Base-by-base conservation (phyloP, 1,284 basidiomycete species). In the Dichomitus squalens region DNA sequence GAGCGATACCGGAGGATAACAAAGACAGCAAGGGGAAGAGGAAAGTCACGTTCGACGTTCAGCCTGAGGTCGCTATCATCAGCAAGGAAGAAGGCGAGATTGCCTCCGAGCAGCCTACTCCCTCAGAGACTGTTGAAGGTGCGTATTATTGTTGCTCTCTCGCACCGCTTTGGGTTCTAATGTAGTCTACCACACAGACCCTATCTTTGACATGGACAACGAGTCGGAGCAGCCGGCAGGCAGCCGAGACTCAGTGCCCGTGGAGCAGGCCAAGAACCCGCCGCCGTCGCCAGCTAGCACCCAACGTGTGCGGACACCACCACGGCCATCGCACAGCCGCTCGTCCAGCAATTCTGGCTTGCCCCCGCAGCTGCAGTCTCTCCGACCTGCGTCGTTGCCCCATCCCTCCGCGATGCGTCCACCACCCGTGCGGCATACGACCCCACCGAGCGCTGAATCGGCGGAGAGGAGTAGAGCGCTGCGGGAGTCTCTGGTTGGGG, bases 1-100 rank as follows among this genome's bases (percentile, higher is more conserved):
- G 34, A 3, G 44, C 44, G 27, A 21, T 38, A 18, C 41, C 39
- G 9, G 53, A 46, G 20, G 52, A 61, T 38, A 41, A 49, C 8
- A 61, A 64, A 40, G 60, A 66, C n/a, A 40, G 56, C 31, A 88
- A 84, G 67, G 80, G 78, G 36, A 87, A 84, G 67, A 76, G 85
- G 55, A 88, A 85, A 68, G 88, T 92, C 20, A 90, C 87, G 8
- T 92, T 92, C 64, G 82, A 90, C 61, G 80, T 88, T 49, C 75
- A 85, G 67, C 79, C 85, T 16, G 82, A 78, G 39, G 77, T 81
- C 8, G 71, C 78, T 27, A 76, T 79, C 43, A 81, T 81, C 53
- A 27, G 16, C 41, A 76, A 79, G 27, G 59, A 59, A 31, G 60
- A 64, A 18, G 40, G 43, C 23, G 56, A 60, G 44, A 6, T 38